These are phyloP conservation scores for Galeopsis tetrahit DNA, from an alignment of 257 asterid genomes.

Conservation along the genomic window DNA sequence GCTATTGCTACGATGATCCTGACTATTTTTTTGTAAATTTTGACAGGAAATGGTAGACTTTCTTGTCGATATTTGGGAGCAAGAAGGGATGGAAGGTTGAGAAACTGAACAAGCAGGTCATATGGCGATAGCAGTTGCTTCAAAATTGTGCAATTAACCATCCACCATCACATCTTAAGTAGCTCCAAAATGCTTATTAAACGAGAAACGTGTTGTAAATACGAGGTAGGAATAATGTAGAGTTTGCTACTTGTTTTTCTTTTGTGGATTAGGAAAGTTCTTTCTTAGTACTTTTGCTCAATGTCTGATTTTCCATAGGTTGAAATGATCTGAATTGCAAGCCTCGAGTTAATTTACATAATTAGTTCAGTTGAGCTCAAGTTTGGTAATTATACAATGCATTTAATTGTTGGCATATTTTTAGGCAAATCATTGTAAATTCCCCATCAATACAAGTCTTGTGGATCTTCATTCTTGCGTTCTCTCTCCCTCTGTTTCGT, in stretches of 20 bases:
- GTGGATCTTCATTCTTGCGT: too few species aligned
- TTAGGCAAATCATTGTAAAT: too few species aligned
- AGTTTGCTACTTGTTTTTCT: background rate
- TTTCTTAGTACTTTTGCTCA: background rate
- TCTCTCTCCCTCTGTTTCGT: too few species aligned
- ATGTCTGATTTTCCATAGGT: background rate
- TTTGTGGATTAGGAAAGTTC: background rate
- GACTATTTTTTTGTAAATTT: constrained; percentile 17
- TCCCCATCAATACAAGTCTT: too few species aligned
- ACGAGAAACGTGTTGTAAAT: constrained; percentile 26
- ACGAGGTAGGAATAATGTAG: constrained; percentile 12
- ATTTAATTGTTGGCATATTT: too few species aligned
- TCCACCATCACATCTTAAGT: background rate
- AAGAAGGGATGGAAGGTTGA: constrained; percentile 46
- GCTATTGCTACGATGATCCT: background rate
- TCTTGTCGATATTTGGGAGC: constrained; percentile 50
- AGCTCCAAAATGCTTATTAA: background rate
- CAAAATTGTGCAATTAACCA: background rate
- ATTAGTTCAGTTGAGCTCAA: too few species aligned
- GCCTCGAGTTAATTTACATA: too few species aligned
- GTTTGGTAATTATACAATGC: too few species aligned
- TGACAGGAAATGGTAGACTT: constrained; percentile 52
- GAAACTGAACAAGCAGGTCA: constrained; percentile 22
- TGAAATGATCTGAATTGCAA: too few species aligned
- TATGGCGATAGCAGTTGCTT: too few species aligned